Conservation (phyloP, 1,284 basidiomycete genomes). For the Sporisorium exsertum region DNA sequence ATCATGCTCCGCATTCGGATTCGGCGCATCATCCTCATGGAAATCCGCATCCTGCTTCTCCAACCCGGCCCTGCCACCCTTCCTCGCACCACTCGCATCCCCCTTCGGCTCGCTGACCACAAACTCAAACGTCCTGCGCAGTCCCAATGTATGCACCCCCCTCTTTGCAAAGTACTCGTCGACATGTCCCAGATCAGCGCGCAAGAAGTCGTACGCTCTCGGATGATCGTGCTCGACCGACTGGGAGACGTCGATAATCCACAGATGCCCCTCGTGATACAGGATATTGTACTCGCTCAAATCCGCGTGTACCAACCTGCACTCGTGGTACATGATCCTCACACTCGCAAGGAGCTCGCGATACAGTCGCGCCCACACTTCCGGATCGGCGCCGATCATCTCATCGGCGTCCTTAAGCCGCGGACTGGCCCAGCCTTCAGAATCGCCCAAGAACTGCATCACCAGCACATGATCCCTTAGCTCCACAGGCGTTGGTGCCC, state of each 20-base stretch:
- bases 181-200: slow-evolving; percentile 89
- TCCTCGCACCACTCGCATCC: slow-evolving; percentile 17
- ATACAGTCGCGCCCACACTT: slow-evolving; percentile 74
- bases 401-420: slow-evolving; percentile 64
- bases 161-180: slow-evolving; percentile 87
- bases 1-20: slow-evolving; percentile 34
- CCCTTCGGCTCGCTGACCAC: slow-evolving; percentile 39
- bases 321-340: slow-evolving; percentile 86
- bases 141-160: slow-evolving; percentile 81
- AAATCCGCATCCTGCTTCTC: slow-evolving; percentile 55
- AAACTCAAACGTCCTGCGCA: slow-evolving; percentile 83
- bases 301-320: slow-evolving; percentile 96
- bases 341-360: slow-evolving; percentile 82
- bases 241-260: slow-evolving; percentile 98
- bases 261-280: slow-evolving; percentile 78
- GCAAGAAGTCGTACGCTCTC: slow-evolving; percentile 84
- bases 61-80: slow-evolving; percentile 54
- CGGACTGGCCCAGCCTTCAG: slow-evolving; percentile 64
- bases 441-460: slow-evolving; percentile 87
- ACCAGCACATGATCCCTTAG: slow-evolving; percentile 96
- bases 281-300: slow-evolving; percentile 98
- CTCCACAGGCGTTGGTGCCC: slow-evolving; percentile 88
- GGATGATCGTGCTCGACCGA: slow-evolving; percentile 99
- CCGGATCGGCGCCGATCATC: slow-evolving; percentile 42
- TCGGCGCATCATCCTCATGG: slow-evolving; percentile 19